A percentile compares a stretch with the other conserved stretches of the same genome.
phyloP scores from a whole-genome alignment of 2,329 filamentous ascomycete genomes.

The Apiospora kogelbergensis region DNA sequence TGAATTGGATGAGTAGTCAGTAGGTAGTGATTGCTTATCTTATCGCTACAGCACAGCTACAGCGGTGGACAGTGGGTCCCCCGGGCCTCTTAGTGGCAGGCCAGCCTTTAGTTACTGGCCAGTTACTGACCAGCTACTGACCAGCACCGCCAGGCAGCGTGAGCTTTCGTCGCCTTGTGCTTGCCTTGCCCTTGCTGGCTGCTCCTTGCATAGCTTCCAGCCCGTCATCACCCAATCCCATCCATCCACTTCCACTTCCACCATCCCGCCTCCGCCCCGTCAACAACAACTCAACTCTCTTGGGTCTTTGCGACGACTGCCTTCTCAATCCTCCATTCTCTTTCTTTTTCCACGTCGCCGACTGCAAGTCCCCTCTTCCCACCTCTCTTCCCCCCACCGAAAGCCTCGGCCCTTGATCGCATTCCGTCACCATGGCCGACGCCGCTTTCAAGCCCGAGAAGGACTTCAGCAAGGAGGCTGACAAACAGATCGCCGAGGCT shows the following conservation, averaged over 20 bases:
- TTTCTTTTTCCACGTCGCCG: background rate
- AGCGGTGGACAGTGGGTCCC: background rate
- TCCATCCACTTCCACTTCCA: background rate
- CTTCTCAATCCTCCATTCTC: too few species aligned
- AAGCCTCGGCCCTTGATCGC: slow-evolving; percentile 1
- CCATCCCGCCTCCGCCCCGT: background rate
- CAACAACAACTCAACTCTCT: background rate
- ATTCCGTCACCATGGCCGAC: slow-evolving; percentile 68
- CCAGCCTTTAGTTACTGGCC: too few species aligned
- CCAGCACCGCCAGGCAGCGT: slow-evolving; percentile 20
- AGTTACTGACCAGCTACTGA: too few species aligned
- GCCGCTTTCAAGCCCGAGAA: slow-evolving; percentile 89
- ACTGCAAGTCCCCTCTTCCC: background rate
- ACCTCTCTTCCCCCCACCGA: slow-evolving; percentile 2
- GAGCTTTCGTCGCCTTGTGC: slow-evolving; percentile 28
- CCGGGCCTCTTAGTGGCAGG: background rate
- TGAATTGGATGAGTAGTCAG: background rate
- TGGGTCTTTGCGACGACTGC: background rate
- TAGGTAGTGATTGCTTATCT: background rate
- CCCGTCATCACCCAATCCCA: slow-evolving; percentile 10
- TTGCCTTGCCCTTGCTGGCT: slow-evolving; percentile 13
- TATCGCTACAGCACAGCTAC: background rate
- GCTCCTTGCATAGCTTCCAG: slow-evolving; percentile 16
- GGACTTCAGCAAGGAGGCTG: slow-evolving; percentile 97
- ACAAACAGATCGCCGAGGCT: slow-evolving; percentile 86